phyloP scores from a whole-genome alignment of 2,329 filamentous ascomycete genomes.

The Monosporascus ibericus region DNA sequence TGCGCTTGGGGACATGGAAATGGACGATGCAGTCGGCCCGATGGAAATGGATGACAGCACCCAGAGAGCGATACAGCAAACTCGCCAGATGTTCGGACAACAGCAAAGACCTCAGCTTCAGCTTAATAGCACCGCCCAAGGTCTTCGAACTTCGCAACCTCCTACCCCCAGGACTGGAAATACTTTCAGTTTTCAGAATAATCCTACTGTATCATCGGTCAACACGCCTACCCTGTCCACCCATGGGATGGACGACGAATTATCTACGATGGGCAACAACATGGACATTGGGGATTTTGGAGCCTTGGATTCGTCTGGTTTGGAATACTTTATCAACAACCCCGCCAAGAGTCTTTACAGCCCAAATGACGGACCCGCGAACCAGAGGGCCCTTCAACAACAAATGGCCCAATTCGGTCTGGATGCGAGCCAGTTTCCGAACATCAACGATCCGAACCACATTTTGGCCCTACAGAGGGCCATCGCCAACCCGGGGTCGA shows the following conservation, averaged over 20 bases:
- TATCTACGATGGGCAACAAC: constrained; percentile 55
- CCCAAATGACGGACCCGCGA: constrained; percentile 66
- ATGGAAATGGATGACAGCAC: constrained; percentile 56
- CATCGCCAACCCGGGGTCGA: constrained; percentile 41
- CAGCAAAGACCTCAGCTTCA: constrained; percentile 67
- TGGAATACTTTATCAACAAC: constrained; percentile 71
- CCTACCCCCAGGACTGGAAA: constrained; percentile 69
- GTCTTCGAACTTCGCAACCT: constrained; percentile 77
- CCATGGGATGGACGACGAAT: constrained; percentile 66
- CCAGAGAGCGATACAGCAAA: constrained; percentile 62
- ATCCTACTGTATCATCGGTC: constrained; percentile 93
- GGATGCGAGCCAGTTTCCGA: constrained; percentile 67
- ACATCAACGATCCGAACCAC: constrained; percentile 67
- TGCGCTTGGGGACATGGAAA: constrained; percentile 88
- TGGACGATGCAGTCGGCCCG: constrained; percentile 73
- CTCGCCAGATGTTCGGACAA: constrained; percentile 62
- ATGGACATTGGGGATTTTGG: constrained; percentile 53
- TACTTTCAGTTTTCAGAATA: constrained; percentile 77
- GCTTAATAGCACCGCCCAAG: constrained; percentile 74
- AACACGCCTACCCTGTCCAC: constrained; percentile 89
- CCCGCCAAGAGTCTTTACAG: constrained; percentile 91
- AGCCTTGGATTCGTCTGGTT: constrained; percentile 44
- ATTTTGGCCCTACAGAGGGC: constrained; percentile 45
- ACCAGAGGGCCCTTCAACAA: constrained; percentile 58
- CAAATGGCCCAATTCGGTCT: constrained; percentile 68